Evolutionary conservation across 768 basidiomycete genomes (phyloP).

Genomic region (Boletus patriciae): DNA sequence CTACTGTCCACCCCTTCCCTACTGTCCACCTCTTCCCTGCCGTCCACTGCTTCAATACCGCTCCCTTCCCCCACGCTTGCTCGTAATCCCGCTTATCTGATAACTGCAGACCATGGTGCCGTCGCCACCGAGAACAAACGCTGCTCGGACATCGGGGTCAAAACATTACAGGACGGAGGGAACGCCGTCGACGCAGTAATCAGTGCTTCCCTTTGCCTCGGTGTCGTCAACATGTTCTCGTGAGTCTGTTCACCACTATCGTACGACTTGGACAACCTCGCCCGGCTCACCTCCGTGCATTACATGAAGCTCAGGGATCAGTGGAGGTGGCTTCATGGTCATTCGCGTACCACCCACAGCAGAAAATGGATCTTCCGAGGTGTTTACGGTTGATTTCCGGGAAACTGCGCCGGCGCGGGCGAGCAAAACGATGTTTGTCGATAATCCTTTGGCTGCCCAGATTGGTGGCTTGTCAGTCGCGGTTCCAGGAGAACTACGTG

Average conservation of each 20-base stretch:
- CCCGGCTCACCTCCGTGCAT: neutral
- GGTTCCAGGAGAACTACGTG: constrained; percentile 88
- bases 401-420: constrained; percentile 79
- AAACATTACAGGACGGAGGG: constrained; percentile 75
- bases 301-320: constrained; percentile 65
- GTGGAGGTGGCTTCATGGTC: constrained; percentile 85
- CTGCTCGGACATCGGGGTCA: constrained; percentile 85
- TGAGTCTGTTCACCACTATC: constrained; percentile 38
- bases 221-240: constrained; percentile 91
- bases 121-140: constrained; percentile 86
- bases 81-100: constrained; percentile 57
- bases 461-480: constrained; percentile 84
- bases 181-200: constrained; percentile 91
- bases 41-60: no score
- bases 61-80: neutral
- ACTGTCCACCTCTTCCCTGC: no score
- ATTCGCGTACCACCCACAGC: constrained; percentile 65
- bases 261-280: neutral
- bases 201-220: constrained; percentile 72
- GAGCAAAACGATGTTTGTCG: constrained; percentile 74
- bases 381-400: constrained; percentile 81
- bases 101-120: constrained; percentile 71
- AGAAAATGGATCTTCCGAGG: constrained; percentile 49
- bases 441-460: constrained; percentile 50
- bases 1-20: no score